Conservation (phyloP, 176 grass and related monocot genomes). For the Phragmites australis region DNA sequence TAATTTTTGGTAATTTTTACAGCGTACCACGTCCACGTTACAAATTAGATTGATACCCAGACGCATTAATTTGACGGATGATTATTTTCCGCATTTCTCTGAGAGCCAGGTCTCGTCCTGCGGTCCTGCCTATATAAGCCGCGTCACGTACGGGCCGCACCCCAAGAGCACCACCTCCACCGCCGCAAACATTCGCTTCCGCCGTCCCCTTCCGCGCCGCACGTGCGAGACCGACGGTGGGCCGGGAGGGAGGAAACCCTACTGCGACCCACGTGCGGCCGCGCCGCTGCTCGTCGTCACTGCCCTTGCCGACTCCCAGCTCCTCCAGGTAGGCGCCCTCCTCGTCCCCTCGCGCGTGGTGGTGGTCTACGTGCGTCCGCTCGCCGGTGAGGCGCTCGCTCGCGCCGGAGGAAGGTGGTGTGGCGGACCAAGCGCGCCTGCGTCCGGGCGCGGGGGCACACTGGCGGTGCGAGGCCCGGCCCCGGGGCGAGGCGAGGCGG, state of each 20-base stretch:
- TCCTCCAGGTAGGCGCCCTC: not conserved
- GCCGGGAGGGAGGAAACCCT: not conserved
- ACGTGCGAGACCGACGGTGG: not conserved
- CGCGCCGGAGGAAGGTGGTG: not conserved
- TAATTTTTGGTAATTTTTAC: no score
- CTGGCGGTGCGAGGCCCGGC: not conserved
- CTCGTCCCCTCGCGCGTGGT: no score
- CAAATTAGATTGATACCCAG: no score
- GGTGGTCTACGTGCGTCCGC: not conserved
- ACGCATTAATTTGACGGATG: no score
- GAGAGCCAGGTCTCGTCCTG: no score
- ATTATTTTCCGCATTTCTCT: no score
- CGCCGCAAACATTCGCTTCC: slow-evolving; percentile 24
- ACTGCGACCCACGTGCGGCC: not conserved
- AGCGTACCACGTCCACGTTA: no score
- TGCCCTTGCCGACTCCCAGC: not conserved
- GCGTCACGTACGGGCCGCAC: not conserved
- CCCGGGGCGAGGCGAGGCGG: not conserved
- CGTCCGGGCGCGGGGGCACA: not conserved
- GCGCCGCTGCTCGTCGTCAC: not conserved
- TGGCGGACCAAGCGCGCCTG: not conserved
- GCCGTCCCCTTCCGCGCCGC: not conserved
- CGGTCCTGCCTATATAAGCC: not conserved
- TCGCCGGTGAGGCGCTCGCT: not conserved
- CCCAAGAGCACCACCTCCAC: not conserved